Evolutionary conservation across 768 basidiomycete species (phyloP).

Genomic region (Fomitopsis pulvina): DNA sequence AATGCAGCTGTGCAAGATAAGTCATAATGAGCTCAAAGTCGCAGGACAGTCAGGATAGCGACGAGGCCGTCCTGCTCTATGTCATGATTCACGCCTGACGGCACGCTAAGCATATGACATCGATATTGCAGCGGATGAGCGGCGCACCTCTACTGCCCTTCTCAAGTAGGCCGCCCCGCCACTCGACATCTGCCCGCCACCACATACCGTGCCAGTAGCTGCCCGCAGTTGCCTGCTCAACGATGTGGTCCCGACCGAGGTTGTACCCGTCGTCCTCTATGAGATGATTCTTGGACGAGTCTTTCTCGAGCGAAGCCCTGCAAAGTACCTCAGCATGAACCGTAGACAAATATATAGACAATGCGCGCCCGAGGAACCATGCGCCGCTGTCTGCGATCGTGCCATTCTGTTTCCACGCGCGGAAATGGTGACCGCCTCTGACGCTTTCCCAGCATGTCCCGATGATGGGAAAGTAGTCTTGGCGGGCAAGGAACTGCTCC

Average conservation of each 20-base stretch:
- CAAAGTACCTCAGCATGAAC: background rate
- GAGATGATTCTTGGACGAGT: constrained; percentile 60
- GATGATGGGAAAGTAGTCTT: constrained; percentile 70
- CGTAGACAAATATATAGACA: background rate
- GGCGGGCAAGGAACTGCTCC: constrained; percentile 69
- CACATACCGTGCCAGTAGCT: constrained; percentile 55
- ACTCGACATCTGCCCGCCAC: constrained; percentile 78
- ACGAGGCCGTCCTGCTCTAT: constrained; percentile 77
- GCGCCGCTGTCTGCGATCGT: constrained; percentile 64
- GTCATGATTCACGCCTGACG: constrained; percentile 68
- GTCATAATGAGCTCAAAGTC: constrained; percentile 26
- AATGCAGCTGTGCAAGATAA: background rate
- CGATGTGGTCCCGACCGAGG: constrained; percentile 72
- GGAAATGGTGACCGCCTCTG: constrained; percentile 80
- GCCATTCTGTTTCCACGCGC: constrained; percentile 87
- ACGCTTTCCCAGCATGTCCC: constrained; percentile 90
- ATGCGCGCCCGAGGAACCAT: constrained; percentile 78
- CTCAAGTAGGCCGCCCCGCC: constrained; percentile 61
- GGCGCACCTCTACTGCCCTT: constrained; percentile 59
- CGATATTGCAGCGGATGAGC: background rate
- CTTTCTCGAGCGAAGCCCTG: constrained; percentile 72
- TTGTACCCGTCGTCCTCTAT: constrained; percentile 81
- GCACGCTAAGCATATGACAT: background rate
- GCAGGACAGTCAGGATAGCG: constrained; percentile 67
- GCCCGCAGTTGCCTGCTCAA: constrained; percentile 55